A percentile compares a stretch with the other conserved stretches of the same genome.
These are phyloP conservation scores for Russula olivacea DNA, from an alignment of 768 basidiomycete species.

Conservation along the genomic window DNA sequence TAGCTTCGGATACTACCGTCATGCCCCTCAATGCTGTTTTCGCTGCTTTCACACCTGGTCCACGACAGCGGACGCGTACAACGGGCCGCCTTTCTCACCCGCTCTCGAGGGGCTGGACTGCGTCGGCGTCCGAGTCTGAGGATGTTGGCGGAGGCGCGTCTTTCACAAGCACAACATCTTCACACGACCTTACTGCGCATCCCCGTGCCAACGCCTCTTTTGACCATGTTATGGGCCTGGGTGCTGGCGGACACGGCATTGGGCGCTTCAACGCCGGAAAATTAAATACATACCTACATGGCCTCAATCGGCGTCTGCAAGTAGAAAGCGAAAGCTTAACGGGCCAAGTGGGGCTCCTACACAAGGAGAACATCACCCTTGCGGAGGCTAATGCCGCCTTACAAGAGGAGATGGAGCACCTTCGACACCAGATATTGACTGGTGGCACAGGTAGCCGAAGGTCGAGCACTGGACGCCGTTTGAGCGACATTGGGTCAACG, in stretches of 20 bases:
- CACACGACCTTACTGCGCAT: conserved; percentile 81
- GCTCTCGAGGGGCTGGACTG: conserved; percentile 46
- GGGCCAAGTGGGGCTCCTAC: conserved; percentile 48
- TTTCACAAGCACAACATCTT: conserved; percentile 76
- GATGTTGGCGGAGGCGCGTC: conserved; percentile 54
- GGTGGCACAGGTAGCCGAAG: conserved; percentile 30
- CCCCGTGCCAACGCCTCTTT: conserved; percentile 80
- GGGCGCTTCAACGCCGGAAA: conserved; percentile 81
- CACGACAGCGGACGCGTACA: conserved; percentile 38
- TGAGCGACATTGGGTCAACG: conserved; percentile 46
- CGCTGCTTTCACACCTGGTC: conserved; percentile 59
- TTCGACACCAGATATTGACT: conserved; percentile 21
- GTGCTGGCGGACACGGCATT: conserved; percentile 57
- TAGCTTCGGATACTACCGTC: conserved; percentile 32
- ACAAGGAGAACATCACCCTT: conserved; percentile 35
- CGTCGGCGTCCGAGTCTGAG: conserved; percentile 26
- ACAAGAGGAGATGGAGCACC: conserved; percentile 21
- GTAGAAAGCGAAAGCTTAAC: conserved; percentile 76
- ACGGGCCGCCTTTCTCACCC: conserved; percentile 55
- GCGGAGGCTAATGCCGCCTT: conserved; percentile 22
- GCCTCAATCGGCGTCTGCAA: conserved; percentile 73
- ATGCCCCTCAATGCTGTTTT: conserved; percentile 47
- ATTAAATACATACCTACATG: conserved; percentile 80
- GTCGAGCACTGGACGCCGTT: conserved; percentile 38
- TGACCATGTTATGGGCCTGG: conserved; percentile 75